Evolutionary conservation across 805 yeast genomes (phyloP), one percentile per base, ranked within the genome.

Genomic region (Candida xyloterini): DNA sequence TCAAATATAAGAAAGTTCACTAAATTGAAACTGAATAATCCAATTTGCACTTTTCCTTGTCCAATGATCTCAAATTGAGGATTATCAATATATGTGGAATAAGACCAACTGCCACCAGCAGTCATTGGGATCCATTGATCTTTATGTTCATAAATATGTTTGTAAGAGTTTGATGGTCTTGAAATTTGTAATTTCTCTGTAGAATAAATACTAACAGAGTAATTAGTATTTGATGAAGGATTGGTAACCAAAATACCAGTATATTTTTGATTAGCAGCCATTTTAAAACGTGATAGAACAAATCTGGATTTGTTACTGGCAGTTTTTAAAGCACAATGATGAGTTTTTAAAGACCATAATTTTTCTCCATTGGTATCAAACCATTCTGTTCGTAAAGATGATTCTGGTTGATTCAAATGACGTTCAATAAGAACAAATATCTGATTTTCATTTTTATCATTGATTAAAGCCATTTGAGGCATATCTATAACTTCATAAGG

Each of bases 31-130:
- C 35, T 15, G 10, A 22, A 31, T 8, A 31, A 13, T 2, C 42
- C 42, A 15, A 38, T 22, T 13, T 31, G 27, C 8, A 28, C 27
- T 5, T 14, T 7, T 6, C 29, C 36, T 2, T n/a, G 6, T 0
- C 26, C 42, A 22, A 11, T 20, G n/a, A 16, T 21, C 35, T 55
- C 60, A 43, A 64, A 78, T 46, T 79, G 85, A 0, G 87, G 87
- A 46, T 81, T 81, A 8, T 63, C 51, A 15, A 73, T 52, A 48
- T 68, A 81, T 0, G 71, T 57, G 6, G 71, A 62, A 16, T 62
- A 42, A 0, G 71, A 43, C 76, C 79, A 75, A 48, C 68, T 74
- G 0, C 88, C 87, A 2, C 85, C 86, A 31, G 70, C 57, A 11
- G 56, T 57, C 3, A 54, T 56, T 1, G 58, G 48, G 9, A 57